Conservation (phyloP, 2,329 filamentous ascomycete species). For the Monosporascus sp. region DNA sequence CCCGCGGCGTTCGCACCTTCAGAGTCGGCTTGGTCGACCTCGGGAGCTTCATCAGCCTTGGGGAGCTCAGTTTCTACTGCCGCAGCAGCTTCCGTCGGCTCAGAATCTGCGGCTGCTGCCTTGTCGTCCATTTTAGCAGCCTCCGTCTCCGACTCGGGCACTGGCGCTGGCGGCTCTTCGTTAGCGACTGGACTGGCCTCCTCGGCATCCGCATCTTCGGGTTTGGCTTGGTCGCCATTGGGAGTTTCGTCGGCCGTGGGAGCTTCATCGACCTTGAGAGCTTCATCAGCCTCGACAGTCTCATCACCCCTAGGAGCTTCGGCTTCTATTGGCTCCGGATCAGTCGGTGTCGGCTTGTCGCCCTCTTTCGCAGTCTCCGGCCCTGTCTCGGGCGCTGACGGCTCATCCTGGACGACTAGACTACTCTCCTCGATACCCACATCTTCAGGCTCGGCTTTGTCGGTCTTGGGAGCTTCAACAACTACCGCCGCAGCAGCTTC, state of each 20-base stretch:
- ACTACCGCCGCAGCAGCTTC: background rate
- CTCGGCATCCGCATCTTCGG: background rate
- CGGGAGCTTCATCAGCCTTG: background rate
- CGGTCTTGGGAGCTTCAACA: background rate
- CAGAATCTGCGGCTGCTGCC: background rate
- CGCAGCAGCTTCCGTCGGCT: background rate
- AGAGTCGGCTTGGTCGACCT: background rate
- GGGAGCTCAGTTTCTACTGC: background rate
- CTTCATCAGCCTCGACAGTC: background rate
- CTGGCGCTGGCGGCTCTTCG: background rate
- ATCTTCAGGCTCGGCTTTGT: slow-evolving; percentile 5
- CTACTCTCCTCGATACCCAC: background rate
- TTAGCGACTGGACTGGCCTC: background rate
- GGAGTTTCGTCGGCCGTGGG: background rate
- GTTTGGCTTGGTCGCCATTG: background rate
- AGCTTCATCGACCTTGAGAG: slow-evolving; percentile 1
- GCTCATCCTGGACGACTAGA: slow-evolving; percentile 3
- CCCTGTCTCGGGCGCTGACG: slow-evolving; percentile 3
- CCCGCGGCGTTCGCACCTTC: slow-evolving; percentile 4
- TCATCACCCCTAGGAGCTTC: background rate
- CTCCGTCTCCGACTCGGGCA: background rate
- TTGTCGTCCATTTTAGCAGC: background rate
- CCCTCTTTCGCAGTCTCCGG: slow-evolving; percentile 1
- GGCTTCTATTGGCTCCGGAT: background rate
- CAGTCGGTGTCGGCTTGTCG: background rate